These are phyloP conservation scores for Geotrichum carabidarum DNA, from an alignment of 1,139 yeast species.

Conservation along the genomic window DNA sequence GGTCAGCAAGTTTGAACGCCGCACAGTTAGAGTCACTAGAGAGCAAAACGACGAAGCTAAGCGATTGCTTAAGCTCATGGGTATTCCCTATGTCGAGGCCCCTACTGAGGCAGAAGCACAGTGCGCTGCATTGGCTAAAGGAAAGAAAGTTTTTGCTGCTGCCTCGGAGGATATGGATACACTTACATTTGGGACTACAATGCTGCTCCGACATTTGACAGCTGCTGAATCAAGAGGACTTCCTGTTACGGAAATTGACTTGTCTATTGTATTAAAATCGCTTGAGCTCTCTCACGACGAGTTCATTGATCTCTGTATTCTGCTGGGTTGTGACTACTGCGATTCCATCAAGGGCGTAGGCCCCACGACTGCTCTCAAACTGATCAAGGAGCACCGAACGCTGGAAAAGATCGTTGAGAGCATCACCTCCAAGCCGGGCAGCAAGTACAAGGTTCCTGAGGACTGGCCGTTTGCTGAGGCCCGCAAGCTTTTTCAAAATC, in stretches of 20 bases:
- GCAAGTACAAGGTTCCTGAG: conserved; percentile 81
- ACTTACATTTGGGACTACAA: conserved; percentile 82
- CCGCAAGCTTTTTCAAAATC: conserved; percentile 70
- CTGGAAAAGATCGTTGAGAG: conserved; percentile 70
- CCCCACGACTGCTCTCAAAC: conserved; percentile 85
- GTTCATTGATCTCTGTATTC: conserved; percentile 85
- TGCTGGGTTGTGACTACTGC: conserved; percentile 94
- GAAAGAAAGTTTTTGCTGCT: conserved; percentile 86
- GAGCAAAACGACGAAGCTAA: conserved; percentile 95
- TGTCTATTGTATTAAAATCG: conserved; percentile 65
- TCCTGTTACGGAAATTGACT: conserved; percentile 82
- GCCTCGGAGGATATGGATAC: conserved; percentile 99
- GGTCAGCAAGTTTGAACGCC: conserved; percentile 67
- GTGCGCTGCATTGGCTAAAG: conserved; percentile 86
- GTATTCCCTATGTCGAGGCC: conserved; percentile 87
- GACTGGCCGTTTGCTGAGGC: conserved; percentile 94
- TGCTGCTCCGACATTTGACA: conserved; percentile 77
- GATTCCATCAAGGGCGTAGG: conserved; percentile 94
- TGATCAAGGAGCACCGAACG: conserved; percentile 78
- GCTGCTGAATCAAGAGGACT: conserved; percentile 90
- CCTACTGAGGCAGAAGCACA: conserved; percentile 99
- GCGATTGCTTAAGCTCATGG: conserved; percentile 74
- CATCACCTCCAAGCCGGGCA: conserved; percentile 55
- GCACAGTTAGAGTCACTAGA: conserved; percentile 80
- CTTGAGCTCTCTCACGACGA: conserved; percentile 65